Base-by-base conservation (phyloP, 2,329 filamentous ascomycete genomes). In the Aspergillus neotritici region DNA sequence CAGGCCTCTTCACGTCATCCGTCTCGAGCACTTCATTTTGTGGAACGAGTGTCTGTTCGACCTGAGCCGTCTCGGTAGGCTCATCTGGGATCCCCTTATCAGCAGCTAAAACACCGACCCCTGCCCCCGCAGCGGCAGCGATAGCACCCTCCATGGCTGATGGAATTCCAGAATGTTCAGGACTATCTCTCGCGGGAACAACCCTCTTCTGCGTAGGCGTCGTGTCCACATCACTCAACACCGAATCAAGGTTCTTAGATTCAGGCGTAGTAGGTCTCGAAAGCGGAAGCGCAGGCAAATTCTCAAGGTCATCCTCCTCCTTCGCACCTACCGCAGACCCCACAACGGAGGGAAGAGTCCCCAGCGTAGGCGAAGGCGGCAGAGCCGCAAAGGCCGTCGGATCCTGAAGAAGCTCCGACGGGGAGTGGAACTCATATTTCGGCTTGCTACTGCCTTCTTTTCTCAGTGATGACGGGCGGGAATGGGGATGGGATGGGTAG, bases 381-480 rank as follows among this genome's bases (percentile, higher is more conserved):
- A 65, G 31, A 31, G 61, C 52, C 6, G 48, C 51, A 40, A 51
- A 52, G 34, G 44, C 39, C 29, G 44, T 49, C 1, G 66, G 65
- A 42, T 71, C 68, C 37, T 65, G 66, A 11, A 73, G 49, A 9
- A 73, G 58, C 43, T 73, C 70, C 2, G 69, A 71, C 1, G 69
- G 68, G 13, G 70, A 72, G 47, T 72, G 69, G 43, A 72, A 72
- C 39, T 72, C 67, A 43, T 71, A 70, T 31, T 64, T 69, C 2
- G 58, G 64, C 44, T 65, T 25, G 21, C 5, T 25, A 8, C 5
- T 5, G 21, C 21, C 21, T 3, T 25, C 65, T 31, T 73, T 66
- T 31, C 66, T 62, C 44, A 62, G 64, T 10, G 49, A 49, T 6
- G 48, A 47, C 35, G 41, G 41, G 10, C 21, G 21, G 17, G 17